Conservation (phyloP, 2,329 filamentous ascomycete genomes). For the Dactylellina haptotyla region DNA sequence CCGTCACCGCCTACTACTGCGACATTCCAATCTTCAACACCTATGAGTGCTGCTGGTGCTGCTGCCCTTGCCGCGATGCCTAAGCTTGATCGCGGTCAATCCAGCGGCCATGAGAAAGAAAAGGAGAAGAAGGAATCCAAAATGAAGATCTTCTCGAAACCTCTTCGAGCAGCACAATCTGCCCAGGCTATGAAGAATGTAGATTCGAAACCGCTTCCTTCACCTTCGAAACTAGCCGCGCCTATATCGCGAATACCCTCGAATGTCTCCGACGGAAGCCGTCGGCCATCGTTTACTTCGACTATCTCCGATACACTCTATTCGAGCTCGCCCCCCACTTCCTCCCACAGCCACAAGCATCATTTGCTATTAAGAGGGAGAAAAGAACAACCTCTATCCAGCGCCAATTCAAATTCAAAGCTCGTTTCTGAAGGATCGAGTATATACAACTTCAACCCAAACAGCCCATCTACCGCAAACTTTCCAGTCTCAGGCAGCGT, state of each 20-base stretch:
- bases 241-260: conserved; percentile 46
- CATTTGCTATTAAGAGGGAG: conserved; percentile 73
- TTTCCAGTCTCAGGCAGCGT: conserved; percentile 61
- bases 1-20: conserved; percentile 46
- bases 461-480: conserved; percentile 67
- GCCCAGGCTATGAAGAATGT: conserved; percentile 52
- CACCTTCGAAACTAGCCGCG: conserved; percentile 41
- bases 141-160: conserved; percentile 76
- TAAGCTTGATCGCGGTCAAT: conserved; percentile 60
- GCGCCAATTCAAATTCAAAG: conserved; percentile 52
- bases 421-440: conserved; percentile 55
- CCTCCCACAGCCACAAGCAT: conserved; percentile 65
- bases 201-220: conserved; percentile 53
- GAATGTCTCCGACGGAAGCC: conserved; percentile 53
- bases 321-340: conserved; percentile 58
- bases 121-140: conserved; percentile 72
- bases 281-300: conserved; percentile 64
- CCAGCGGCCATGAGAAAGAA: conserved; percentile 62
- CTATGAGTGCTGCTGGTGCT: conserved; percentile 48
- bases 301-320: conserved; percentile 59
- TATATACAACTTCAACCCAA: conserved; percentile 54
- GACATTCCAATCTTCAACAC: conserved; percentile 27
- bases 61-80: conserved; percentile 75
- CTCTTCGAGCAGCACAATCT: conserved; percentile 58
- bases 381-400: conserved; percentile 61